Percentiles rank a stretch among this genome's conserved stretches.
Evolutionary conservation across 2,329 filamentous ascomycete genomes (phyloP).

Genomic region (Stagonosporopsis cucurbitacearum): DNA sequence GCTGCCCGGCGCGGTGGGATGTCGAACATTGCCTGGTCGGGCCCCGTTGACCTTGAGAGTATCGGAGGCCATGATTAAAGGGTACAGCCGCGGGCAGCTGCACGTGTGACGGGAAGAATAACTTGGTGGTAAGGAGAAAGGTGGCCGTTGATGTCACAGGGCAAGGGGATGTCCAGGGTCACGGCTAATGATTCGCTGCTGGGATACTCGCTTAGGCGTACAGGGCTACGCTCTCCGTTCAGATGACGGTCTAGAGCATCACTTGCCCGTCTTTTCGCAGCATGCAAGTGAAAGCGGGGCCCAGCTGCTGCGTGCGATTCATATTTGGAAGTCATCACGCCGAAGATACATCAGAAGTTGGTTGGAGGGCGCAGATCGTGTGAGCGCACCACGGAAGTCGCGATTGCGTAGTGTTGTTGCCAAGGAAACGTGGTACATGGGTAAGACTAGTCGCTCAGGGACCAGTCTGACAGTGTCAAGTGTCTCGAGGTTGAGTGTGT

Average conservation of each 20-base stretch:
- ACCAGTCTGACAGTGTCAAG: neutral
- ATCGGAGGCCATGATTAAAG: slow-evolving; percentile 39
- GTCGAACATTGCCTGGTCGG: slow-evolving; percentile 46
- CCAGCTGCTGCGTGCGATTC: slow-evolving; percentile 10
- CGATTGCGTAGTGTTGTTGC: slow-evolving; percentile 8
- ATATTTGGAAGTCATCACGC: slow-evolving; percentile 11
- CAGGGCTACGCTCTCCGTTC: slow-evolving; percentile 33
- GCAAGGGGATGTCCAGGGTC: slow-evolving; percentile 31
- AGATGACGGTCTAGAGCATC: slow-evolving; percentile 38
- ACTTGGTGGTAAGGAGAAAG: slow-evolving; percentile 38
- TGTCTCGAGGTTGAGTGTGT: neutral
- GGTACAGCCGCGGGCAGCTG: slow-evolving; percentile 32
- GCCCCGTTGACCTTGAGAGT: slow-evolving; percentile 44
- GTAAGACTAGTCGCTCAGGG: neutral
- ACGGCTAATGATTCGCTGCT: slow-evolving; percentile 38
- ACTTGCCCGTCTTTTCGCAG: slow-evolving; percentile 19
- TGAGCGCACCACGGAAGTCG: slow-evolving; percentile 2
- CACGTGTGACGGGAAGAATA: slow-evolving; percentile 43
- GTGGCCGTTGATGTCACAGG: slow-evolving; percentile 49
- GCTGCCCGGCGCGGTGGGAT: slow-evolving; percentile 52
- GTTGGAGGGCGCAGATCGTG: neutral
- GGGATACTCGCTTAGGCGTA: slow-evolving; percentile 39
- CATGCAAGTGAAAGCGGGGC: slow-evolving; percentile 4
- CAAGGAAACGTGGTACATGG: slow-evolving; percentile 15
- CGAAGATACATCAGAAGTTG: neutral